Evolutionary conservation across 495 filamentous ascomycete genomes (phyloP), one percentile per base, ranked within the genome.

Genomic region (Tuber calosporum): DNA sequence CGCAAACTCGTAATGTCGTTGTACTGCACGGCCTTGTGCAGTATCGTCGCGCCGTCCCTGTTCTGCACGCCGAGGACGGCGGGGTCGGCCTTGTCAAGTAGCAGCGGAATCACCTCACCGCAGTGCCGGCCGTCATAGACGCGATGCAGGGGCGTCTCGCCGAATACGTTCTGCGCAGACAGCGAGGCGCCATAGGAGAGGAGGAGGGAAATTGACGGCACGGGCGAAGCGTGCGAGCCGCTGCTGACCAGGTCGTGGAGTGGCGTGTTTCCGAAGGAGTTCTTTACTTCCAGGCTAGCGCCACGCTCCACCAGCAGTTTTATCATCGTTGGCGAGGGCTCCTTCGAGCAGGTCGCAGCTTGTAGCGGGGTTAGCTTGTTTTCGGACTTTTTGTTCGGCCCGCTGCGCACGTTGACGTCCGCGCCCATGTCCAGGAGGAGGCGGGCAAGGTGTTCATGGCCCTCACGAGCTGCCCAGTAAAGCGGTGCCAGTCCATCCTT

Each of bases 341-440:
- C 38, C 69, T 42, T 66, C 48, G 20, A 30, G 53, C 13, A 62
- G 53, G 34, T 17, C 37, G 72, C 43, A 4, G 62, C 13, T 41
- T 71, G 68, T 4, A 74, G 72, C 58, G 48, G 48, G 26, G 72
- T 48, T 7, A 38, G 66, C 41, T 37, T 26, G 2, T 71, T 38
- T 17, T 39, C 26, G 11, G 6, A 40, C 66, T 62, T 36, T 66
- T 41, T 66, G 37, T 38, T n/a, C n/a, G n/a, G 20, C 17, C 58
- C 36, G 9, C 58, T 58, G 22, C 30, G 36, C 26, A 53, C 36
- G 42, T 71, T 70, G 39, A 66, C 19, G 37, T 74, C 36, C 19
- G 66, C 38, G 13, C 72, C 68, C 42, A 62, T 70, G 13, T 71
- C 36, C 38, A 74, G 4, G 4, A 71, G 72, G 19, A 71, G 72